These are phyloP conservation scores for Paraconiothyrium brasiliense DNA, from an alignment of 2,329 filamentous ascomycete species.

Conservation along the genomic window DNA sequence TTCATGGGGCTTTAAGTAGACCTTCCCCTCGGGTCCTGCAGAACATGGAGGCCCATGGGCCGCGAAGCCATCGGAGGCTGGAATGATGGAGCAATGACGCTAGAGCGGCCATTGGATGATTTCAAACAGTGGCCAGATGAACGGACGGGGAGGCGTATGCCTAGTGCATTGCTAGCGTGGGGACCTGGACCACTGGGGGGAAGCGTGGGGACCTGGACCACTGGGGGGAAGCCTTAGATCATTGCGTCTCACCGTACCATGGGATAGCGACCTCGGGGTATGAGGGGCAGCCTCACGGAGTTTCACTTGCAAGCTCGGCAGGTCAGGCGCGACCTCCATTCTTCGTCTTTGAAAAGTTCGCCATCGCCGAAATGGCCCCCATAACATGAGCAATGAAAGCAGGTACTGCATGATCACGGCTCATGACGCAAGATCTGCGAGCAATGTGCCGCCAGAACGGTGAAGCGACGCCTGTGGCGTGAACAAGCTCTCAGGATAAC, in stretches of 20 bases:
- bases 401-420: not conserved
- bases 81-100: slow-evolving; percentile 3
- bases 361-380: not conserved
- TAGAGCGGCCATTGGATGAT: slow-evolving; percentile 7
- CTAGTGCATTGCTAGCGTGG: slow-evolving; percentile 8
- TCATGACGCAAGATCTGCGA: slow-evolving; percentile 6
- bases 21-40: not conserved
- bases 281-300: not conserved
- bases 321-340: not conserved
- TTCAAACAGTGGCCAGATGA: slow-evolving; percentile 11
- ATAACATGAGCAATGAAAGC: not conserved
- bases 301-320: not conserved
- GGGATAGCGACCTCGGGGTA: not conserved
- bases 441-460: not conserved
- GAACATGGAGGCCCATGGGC: slow-evolving; percentile 12
- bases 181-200: slow-evolving; percentile 7
- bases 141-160: slow-evolving; percentile 15
- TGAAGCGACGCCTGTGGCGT: slow-evolving; percentile 13
- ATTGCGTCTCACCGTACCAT: slow-evolving; percentile 3
- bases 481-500: slow-evolving; percentile 1
- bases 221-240: not conserved
- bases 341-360: not conserved
- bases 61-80: slow-evolving; percentile 7
- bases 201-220: slow-evolving; percentile 9
- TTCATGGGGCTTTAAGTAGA: slow-evolving; percentile 20